phyloP scores from a whole-genome alignment of 768 basidiomycete genomes.

The Termitomyces titanicus region DNA sequence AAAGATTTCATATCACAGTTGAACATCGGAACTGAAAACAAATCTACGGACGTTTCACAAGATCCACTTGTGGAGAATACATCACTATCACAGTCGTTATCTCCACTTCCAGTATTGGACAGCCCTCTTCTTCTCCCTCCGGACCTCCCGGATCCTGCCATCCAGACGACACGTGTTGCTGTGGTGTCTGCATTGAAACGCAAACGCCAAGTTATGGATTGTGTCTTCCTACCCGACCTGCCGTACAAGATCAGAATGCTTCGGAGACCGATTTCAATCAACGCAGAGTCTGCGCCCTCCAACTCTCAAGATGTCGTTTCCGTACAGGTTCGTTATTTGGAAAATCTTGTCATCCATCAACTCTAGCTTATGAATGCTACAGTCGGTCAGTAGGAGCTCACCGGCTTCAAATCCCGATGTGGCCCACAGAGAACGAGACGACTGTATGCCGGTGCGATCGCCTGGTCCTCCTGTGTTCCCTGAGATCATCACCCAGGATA shows the following conservation, averaged over 20 bases:
- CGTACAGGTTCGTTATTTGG: neutral
- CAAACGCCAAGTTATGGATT: conserved; percentile 13
- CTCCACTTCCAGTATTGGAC: neutral
- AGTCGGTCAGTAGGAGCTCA: neutral
- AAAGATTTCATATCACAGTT: neutral
- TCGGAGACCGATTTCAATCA: neutral
- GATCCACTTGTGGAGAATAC: neutral
- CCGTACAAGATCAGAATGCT: neutral
- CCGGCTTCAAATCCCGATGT: neutral
- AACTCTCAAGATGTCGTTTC: neutral
- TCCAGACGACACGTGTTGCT: neutral
- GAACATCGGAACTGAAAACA: neutral
- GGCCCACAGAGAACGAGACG: neutral
- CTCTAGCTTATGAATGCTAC: too few relatives aligned
- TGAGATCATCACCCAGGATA: neutral
- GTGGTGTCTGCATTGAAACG: conserved; percentile 5
- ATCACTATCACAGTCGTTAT: neutral
- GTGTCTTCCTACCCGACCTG: conserved; percentile 7
- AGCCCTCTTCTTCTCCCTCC: neutral
- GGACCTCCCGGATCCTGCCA: neutral
- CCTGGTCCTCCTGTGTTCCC: neutral
- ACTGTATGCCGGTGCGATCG: neutral
- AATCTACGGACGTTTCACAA: neutral
- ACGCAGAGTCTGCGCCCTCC: neutral
- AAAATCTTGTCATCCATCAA: too few relatives aligned